Evolutionary conservation across 148 eudicot species (phyloP), one percentile per base, ranked within the genome.

Genomic region (Diospyros kaki): DNA sequence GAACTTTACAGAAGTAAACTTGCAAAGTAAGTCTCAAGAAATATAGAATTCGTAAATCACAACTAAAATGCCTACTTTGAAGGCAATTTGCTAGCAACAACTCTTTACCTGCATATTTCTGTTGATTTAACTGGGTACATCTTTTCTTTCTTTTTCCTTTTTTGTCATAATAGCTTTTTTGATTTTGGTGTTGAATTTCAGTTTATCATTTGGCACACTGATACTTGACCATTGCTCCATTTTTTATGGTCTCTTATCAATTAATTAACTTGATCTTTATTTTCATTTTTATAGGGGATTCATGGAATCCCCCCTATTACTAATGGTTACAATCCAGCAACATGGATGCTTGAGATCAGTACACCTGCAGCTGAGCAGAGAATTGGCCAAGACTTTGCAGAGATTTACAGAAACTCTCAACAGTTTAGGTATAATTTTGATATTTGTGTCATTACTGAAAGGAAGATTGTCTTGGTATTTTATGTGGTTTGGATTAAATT

Each of bases 291-390:
- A 41, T 82, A 90, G 98, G 87, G 82, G 41, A 86, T 90, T 44
- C 51, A 60, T 67, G 95, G 97, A 78, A 81, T 88, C 79, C 82
- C 94, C 70, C 89, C 87, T 53, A 93, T 93, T 61, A 78, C 89
- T 15, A 79, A 71, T 56, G 95, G 93, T 69, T 88, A 88, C 64
- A 94, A 94, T 77, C 98, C 98, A 46, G 98, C 98, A 65, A 91
- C 91, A 71, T 94, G 97, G 98, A 94, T 94, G 98, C 97, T 94
- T 73, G 98, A 94, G 82, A 84, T 94, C 71, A 94, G 89, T 78
- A 89, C 87, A 48, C 89, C 94, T 69, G 91, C 87, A 38, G 77
- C 82, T 64, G 98, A 94, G 86, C 90, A 79, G 70, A 87, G 76
- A 74, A 81, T 94, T 69, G 85, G 88, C 50, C 74, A 73, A 53